Conservation (phyloP, 1,284 basidiomycete genomes). For the Cryptococcus hybrid region DNA sequence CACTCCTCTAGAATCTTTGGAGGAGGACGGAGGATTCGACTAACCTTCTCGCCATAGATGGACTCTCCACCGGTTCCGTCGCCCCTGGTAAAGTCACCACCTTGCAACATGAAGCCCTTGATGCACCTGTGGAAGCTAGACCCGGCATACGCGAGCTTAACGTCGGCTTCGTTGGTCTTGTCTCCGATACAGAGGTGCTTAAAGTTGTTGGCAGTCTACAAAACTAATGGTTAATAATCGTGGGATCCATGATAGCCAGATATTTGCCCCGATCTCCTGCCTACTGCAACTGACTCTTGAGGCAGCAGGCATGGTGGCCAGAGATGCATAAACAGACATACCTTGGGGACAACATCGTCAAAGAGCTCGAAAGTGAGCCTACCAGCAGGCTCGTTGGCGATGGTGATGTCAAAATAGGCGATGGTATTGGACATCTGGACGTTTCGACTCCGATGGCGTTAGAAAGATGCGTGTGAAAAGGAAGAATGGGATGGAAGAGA, state of each 20-base stretch:
- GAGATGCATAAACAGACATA: conserved; percentile 6
- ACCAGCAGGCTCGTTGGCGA: conserved; percentile 59
- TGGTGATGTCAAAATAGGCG: conserved; percentile 71
- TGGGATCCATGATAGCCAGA: background rate
- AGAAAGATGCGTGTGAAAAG: too few relatives aligned
- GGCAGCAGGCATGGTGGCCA: too few relatives aligned
- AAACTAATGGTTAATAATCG: background rate
- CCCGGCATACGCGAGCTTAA: conserved; percentile 51
- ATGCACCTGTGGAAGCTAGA: conserved; percentile 79
- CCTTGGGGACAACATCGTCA: conserved; percentile 59
- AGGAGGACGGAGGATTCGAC: too few relatives aligned
- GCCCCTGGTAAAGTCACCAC: conserved; percentile 53
- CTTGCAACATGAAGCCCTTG: conserved; percentile 73
- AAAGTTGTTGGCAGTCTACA: conserved; percentile 76
- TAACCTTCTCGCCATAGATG: conserved; percentile 78
- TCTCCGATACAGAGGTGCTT: conserved; percentile 81
- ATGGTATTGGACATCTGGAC: conserved; percentile 49
- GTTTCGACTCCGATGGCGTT: background rate
- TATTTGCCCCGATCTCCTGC: background rate
- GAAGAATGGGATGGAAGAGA: too few relatives aligned
- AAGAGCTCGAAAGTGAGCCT: conserved; percentile 81
- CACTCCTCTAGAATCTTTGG: too few relatives aligned
- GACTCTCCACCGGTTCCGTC: conserved; percentile 91
- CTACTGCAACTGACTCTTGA: too few relatives aligned
- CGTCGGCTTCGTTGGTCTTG: conserved; percentile 54